phyloP scores from a whole-genome alignment of 257 asterid species.

The Jaltomata sinuosa region DNA sequence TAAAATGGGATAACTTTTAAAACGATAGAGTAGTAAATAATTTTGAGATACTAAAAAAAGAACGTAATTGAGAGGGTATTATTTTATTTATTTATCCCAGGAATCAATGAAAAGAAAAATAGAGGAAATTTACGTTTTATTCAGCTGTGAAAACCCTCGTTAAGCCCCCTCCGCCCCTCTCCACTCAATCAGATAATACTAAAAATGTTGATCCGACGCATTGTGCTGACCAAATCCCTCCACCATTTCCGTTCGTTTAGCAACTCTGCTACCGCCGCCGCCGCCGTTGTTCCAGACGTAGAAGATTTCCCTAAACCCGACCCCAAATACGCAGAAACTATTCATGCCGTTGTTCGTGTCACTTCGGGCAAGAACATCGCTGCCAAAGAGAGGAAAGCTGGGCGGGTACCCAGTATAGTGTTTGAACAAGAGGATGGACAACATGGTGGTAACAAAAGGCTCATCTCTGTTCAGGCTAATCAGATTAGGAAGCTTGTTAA shows the following conservation, averaged over 20 bases:
- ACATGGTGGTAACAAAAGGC: constrained; percentile 91
- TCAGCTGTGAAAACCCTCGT: no score
- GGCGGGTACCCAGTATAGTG: constrained; percentile 81
- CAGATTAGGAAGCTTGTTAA: constrained; percentile 91
- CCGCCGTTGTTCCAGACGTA: constrained; percentile 24
- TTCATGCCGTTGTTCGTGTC: constrained; percentile 63
- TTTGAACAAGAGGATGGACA: constrained; percentile 95
- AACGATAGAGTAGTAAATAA: no score
- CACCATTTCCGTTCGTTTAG: constrained; percentile 30
- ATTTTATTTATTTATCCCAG: no score
- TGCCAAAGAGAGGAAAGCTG: constrained; percentile 58
- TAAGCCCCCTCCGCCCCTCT: no score
- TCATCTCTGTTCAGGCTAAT: constrained; percentile 66
- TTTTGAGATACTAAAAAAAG: no score
- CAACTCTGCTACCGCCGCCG: constrained; percentile 30
- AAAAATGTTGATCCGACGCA: constrained; percentile 70
- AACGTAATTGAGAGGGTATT: no score
- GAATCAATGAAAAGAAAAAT: no score
- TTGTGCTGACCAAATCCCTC: constrained; percentile 30
- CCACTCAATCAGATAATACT: no score
- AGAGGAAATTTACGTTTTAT: no score
- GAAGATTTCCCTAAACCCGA: constrained; percentile 64
- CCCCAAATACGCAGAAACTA: constrained; percentile 67
- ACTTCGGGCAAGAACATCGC: constrained; percentile 63
- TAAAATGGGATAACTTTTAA: no score